phyloP scores from a whole-genome alignment of 148 eudicot species.

The Oxyria digyna region DNA sequence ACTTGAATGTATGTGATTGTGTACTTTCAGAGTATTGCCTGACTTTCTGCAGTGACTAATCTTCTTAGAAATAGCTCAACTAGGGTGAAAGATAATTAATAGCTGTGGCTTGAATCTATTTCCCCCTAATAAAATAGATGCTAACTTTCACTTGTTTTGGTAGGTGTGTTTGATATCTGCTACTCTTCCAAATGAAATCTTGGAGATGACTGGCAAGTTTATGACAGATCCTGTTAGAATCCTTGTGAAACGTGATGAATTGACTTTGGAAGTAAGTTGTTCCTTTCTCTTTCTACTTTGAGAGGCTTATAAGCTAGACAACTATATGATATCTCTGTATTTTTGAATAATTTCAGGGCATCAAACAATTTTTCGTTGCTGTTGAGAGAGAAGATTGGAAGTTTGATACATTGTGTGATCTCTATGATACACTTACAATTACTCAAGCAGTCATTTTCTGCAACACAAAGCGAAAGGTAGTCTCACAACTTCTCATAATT shows the following conservation, averaged over 20 bases:
- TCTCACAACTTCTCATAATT: neutral
- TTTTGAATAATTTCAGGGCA: conserved; percentile 41
- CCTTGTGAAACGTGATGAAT: conserved; percentile 97
- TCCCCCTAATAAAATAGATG: neutral
- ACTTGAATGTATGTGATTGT: neutral
- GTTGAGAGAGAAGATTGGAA: conserved; percentile 98
- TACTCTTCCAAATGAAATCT: conserved; percentile 93
- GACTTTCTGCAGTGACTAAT: neutral
- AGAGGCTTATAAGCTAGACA: conserved; percentile 2
- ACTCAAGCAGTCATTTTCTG: conserved; percentile 98
- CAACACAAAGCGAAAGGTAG: conserved; percentile 91
- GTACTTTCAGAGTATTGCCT: neutral
- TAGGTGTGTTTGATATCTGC: conserved; percentile 94
- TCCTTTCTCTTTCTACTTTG: neutral
- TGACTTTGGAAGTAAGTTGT: conserved; percentile 76
- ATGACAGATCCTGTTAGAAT: conserved; percentile 96
- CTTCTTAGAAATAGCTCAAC: neutral
- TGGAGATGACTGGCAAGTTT: conserved; percentile 94
- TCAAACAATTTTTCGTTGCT: conserved; percentile 94
- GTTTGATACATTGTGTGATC: conserved; percentile 79
- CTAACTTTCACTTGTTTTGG: neutral
- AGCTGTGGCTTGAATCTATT: neutral
- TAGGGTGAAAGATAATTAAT: neutral
- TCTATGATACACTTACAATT: conserved; percentile 89
- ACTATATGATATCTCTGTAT: neutral